Evolutionary conservation across 306 rosid species (phyloP).

Genomic region (Sophora flavescens): DNA sequence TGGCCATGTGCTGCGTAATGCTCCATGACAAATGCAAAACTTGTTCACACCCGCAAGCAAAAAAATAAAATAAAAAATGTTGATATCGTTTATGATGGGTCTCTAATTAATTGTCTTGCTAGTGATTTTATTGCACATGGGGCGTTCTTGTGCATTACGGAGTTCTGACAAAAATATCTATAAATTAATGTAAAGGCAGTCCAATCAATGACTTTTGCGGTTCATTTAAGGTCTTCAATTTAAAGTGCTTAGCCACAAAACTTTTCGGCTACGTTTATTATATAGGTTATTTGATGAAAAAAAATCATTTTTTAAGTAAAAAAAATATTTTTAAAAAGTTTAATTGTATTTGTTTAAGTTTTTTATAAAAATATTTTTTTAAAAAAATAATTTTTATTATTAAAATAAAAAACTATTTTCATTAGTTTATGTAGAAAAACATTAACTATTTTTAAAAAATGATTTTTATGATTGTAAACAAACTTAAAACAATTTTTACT

Average conservation of each 20-base stretch:
- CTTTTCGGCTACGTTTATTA: no score
- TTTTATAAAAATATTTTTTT: no score
- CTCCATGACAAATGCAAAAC: slow-evolving; percentile 7
- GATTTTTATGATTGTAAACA: no score
- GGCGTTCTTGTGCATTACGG: slow-evolving; percentile 7
- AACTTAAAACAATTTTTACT: no score
- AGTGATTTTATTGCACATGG: slow-evolving; percentile 36
- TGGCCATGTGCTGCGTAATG: slow-evolving; percentile 27
- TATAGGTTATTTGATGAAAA: no score
- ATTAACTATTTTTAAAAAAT: no score
- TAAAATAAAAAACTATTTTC: no score
- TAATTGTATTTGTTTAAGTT: no score
- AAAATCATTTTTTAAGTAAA: no score
- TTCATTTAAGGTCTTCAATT: slow-evolving; percentile 8
- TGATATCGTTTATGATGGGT: neutral
- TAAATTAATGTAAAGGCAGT: slow-evolving; percentile 30
- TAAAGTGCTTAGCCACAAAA: slow-evolving; percentile 1
- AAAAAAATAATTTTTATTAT: no score
- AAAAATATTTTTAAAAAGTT: no score
- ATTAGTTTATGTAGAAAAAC: no score
- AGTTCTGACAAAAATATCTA: slow-evolving; percentile 26
- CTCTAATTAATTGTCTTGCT: slow-evolving; percentile 17
- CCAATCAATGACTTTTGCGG: neutral
- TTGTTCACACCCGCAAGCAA: neutral
- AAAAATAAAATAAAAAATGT: neutral